phyloP scores from a whole-genome alignment of 768 basidiomycete genomes.

The Lactarius deliciosus region DNA sequence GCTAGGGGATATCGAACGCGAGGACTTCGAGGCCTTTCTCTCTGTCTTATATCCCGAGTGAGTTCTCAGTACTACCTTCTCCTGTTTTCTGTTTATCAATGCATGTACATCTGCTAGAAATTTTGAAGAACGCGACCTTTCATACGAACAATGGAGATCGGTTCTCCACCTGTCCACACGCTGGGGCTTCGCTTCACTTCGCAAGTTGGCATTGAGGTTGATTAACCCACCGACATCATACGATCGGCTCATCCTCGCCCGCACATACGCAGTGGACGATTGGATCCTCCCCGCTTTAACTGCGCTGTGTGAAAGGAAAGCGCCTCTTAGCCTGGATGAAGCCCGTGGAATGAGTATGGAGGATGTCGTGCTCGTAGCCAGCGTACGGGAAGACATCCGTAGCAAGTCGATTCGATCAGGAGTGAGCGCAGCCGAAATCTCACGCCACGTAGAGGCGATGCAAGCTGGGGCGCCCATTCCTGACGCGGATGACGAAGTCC shows the following conservation, averaged over 20 bases:
- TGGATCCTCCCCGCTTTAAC: constrained; percentile 23
- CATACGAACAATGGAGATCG: constrained; percentile 32
- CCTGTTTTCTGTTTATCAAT: background rate
- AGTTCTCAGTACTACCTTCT: background rate
- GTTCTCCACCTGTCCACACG: constrained; percentile 33
- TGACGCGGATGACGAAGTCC: background rate
- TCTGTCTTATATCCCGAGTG: constrained; percentile 13
- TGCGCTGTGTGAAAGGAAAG: constrained; percentile 13
- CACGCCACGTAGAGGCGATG: background rate
- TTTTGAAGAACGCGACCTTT: constrained; percentile 13
- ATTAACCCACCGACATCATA: constrained; percentile 10
- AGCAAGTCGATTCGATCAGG: background rate
- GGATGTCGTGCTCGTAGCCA: constrained; percentile 20
- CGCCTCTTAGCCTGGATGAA: constrained; percentile 18
- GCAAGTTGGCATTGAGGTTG: constrained; percentile 10
- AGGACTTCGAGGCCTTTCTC: constrained; percentile 20
- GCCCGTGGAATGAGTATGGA: constrained; percentile 17
- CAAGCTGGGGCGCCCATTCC: background rate
- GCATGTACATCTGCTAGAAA: background rate
- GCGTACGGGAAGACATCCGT: constrained; percentile 16
- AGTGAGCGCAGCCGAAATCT: background rate
- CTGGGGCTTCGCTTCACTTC: constrained; percentile 36
- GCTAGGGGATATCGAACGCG: background rate
- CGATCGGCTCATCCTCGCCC: constrained; percentile 20
- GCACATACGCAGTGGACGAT: constrained; percentile 10